Conservation (phyloP, 768 basidiomycete genomes). For the Hemileccinum impolitum region DNA sequence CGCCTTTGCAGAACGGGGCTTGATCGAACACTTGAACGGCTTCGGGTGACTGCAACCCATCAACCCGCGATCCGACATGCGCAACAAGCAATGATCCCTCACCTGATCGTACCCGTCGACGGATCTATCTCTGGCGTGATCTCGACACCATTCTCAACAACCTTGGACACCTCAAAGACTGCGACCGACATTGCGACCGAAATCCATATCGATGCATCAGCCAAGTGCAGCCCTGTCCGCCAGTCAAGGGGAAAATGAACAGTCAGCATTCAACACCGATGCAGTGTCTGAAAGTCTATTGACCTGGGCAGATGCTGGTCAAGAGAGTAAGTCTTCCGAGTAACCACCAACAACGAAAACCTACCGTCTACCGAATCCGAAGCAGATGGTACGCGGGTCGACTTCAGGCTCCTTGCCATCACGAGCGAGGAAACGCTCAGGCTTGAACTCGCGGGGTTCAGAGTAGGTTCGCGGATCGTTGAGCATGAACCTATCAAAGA, state of each 20-base stretch:
- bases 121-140: conserved; percentile 54
- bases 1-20: conserved; percentile 58
- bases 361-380: conserved; percentile 66
- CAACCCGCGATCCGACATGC: background rate
- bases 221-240: conserved; percentile 45
- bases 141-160: conserved; percentile 42
- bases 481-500: conserved; percentile 28
- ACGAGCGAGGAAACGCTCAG: conserved; percentile 52
- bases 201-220: conserved; percentile 49
- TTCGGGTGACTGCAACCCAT: conserved; percentile 47
- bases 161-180: conserved; percentile 45
- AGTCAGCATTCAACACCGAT: conserved; percentile 25
- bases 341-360: conserved; percentile 17
- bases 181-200: conserved; percentile 44
- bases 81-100: background rate
- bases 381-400: conserved; percentile 60
- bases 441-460: conserved; percentile 54
- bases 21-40: conserved; percentile 58
- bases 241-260: background rate
- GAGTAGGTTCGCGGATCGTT: conserved; percentile 40
- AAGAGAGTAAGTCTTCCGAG: conserved; percentile 2
- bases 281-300: background rate
- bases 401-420: conserved; percentile 38
- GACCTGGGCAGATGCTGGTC: conserved; percentile 30
- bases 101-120: conserved; percentile 66